A percentile compares a stretch with the other conserved stretches of the same genome.
Evolutionary conservation across 495 filamentous ascomycete genomes (phyloP).

Genomic region (Trichoderma reesei): DNA sequence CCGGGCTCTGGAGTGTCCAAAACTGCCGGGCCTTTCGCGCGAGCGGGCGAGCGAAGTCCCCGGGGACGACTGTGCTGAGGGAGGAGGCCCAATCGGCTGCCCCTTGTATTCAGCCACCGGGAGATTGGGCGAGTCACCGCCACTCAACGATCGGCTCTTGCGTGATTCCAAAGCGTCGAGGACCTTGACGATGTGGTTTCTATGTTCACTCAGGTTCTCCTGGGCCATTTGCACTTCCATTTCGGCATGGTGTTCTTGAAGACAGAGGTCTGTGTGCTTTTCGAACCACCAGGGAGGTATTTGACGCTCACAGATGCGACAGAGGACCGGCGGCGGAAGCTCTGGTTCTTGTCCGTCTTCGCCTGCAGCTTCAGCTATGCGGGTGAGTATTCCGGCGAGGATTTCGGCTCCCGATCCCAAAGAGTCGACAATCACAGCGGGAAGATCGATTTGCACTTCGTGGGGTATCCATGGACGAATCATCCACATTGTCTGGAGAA

Average conservation of each 20-base stretch:
- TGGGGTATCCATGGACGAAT: slow-evolving; percentile 83
- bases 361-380: slow-evolving; percentile 72
- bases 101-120: slow-evolving; percentile 84
- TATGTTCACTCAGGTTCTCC: slow-evolving; percentile 86
- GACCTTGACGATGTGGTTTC: slow-evolving; percentile 90
- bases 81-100: slow-evolving; percentile 68
- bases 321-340: slow-evolving; percentile 83
- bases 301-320: slow-evolving; percentile 93
- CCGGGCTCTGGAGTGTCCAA: slow-evolving; percentile 63
- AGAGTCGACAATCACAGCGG: slow-evolving; percentile 81
- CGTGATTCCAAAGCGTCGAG: slow-evolving; percentile 84
- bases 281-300: slow-evolving; percentile 99
- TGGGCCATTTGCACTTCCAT: slow-evolving; percentile 96
- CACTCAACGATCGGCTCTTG: slow-evolving; percentile 53
- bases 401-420: slow-evolving; percentile 91
- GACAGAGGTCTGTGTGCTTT: slow-evolving; percentile 92
- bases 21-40: slow-evolving; percentile 67
- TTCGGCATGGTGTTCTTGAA: slow-evolving; percentile 92
- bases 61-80: slow-evolving; percentile 50
- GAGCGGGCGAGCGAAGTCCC: slow-evolving; percentile 55
- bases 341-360: slow-evolving; percentile 69
- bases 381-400: slow-evolving; percentile 84
- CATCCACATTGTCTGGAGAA: slow-evolving; percentile 94
- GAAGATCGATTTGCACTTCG: slow-evolving; percentile 92
- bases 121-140: slow-evolving; percentile 35